Conservation (phyloP, 495 filamentous ascomycete species). For the Penicillium riverlandense region DNA sequence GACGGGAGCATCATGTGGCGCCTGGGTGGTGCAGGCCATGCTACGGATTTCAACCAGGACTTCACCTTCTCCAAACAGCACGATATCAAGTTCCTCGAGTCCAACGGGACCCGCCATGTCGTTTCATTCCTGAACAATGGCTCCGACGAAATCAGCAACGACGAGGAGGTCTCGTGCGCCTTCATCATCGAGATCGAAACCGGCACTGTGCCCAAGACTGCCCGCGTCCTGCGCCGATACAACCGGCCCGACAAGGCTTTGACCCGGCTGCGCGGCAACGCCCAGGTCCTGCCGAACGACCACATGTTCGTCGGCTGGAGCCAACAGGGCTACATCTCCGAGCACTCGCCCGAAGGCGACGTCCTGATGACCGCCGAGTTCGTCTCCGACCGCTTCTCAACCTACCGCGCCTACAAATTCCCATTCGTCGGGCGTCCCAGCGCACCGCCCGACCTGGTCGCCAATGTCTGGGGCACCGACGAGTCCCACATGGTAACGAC, state of each 20-base stretch:
- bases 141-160: slow-evolving; percentile 33
- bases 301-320: slow-evolving; percentile 55
- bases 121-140: slow-evolving; percentile 50
- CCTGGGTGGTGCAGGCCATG: slow-evolving; percentile 33
- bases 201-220: slow-evolving; percentile 35
- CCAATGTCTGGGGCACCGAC: slow-evolving; percentile 21
- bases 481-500: slow-evolving; percentile 23
- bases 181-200: slow-evolving; percentile 45
- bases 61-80: slow-evolving; percentile 56
- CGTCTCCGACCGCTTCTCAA: slow-evolving; percentile 17
- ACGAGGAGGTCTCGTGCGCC: slow-evolving; percentile 41
- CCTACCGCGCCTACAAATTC: slow-evolving; percentile 28
- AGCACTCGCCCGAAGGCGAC: slow-evolving; percentile 42
- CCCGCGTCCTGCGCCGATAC: slow-evolving; percentile 30
- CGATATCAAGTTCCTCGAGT: slow-evolving; percentile 45
- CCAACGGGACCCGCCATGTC: slow-evolving; percentile 30
- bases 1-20: slow-evolving; percentile 53
- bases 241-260: slow-evolving; percentile 33
- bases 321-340: slow-evolving; percentile 41
- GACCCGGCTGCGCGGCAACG: slow-evolving; percentile 48
- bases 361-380: slow-evolving; percentile 31
- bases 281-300: slow-evolving; percentile 44
- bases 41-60: slow-evolving; percentile 29
- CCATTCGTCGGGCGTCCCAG: slow-evolving; percentile 23
- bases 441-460: slow-evolving; percentile 17